Evolutionary conservation across 306 rosid genomes (phyloP).

Genomic region (Castanea sativa): DNA sequence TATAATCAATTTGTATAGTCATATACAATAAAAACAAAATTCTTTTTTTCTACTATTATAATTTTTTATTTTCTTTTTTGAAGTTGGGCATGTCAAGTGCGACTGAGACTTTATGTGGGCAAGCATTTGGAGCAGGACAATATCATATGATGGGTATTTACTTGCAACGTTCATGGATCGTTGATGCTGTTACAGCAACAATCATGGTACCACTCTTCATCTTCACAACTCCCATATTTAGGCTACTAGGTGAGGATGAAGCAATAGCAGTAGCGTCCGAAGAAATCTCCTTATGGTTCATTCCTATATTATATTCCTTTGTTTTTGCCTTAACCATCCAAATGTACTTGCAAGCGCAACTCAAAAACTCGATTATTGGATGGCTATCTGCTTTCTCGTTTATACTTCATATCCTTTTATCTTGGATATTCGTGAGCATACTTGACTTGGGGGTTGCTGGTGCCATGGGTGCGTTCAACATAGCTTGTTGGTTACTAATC

Average conservation of each 20-base stretch:
- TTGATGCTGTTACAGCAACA: constrained; percentile 23
- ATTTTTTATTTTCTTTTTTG: not conserved
- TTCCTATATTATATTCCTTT: constrained; percentile 33
- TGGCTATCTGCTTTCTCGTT: constrained; percentile 40
- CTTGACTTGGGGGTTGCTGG: constrained; percentile 48
- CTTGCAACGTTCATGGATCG: constrained; percentile 58
- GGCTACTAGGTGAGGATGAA: constrained; percentile 30
- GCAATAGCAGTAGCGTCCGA: constrained; percentile 41
- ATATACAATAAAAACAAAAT: not conserved
- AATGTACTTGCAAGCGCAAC: constrained; percentile 54
- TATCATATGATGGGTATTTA: constrained; percentile 60
- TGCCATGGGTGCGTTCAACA: constrained; percentile 40
- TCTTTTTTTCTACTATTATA: not conserved
- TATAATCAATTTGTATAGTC: no score
- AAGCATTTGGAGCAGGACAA: constrained; percentile 57
- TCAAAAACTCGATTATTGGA: constrained; percentile 45
- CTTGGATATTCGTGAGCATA: constrained; percentile 43
- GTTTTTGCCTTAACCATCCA: constrained; percentile 45
- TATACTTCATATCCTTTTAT: constrained; percentile 29
- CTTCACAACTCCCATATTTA: constrained; percentile 43
- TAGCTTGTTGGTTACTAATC: constrained; percentile 46
- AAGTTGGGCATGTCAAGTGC: constrained; percentile 64
- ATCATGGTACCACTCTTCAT: constrained; percentile 40
- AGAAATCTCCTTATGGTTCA: constrained; percentile 40
- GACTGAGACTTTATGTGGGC: constrained; percentile 54